Percentiles rank a stretch among this genome's conserved stretches.
These are phyloP conservation scores for Geoglossum cookeanum DNA, from an alignment of 2,329 filamentous ascomycete genomes.

Conservation along the genomic window DNA sequence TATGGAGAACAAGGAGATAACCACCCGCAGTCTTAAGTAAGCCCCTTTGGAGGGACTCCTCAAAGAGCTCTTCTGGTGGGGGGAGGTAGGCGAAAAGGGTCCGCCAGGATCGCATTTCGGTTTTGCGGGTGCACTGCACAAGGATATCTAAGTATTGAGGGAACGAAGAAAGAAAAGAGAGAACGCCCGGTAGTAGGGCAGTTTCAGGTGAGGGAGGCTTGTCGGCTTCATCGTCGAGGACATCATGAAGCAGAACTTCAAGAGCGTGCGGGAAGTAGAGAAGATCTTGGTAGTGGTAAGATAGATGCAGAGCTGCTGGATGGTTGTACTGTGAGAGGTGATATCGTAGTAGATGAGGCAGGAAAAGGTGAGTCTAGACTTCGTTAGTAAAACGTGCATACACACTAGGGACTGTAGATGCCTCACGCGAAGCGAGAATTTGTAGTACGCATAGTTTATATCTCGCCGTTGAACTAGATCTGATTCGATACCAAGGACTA, in stretches of 20 bases:
- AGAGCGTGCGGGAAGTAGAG: conserved; percentile 87
- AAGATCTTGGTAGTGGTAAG: conserved; percentile 67
- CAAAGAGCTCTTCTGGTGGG: conserved; percentile 77
- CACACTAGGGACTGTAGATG: neutral
- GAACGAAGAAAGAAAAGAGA: conserved; percentile 34
- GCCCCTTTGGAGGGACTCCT: conserved; percentile 70
- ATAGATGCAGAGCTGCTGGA: conserved; percentile 62
- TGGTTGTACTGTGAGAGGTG: conserved; percentile 59
- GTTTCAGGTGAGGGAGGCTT: conserved; percentile 29
- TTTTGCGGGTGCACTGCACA: conserved; percentile 92
- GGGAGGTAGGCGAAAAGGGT: conserved; percentile 85
- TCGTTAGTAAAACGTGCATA: conserved; percentile 4
- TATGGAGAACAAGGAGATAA: conserved; percentile 88
- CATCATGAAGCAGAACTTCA: conserved; percentile 79
- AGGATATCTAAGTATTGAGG: conserved; percentile 85
- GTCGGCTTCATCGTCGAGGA: conserved; percentile 89
- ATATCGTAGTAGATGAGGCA: conserved; percentile 70
- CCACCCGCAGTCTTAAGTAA: conserved; percentile 89
- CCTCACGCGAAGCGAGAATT: conserved; percentile 69
- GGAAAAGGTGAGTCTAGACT: conserved; percentile 74
- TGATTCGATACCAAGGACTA: conserved; percentile 76
- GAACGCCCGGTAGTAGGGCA: conserved; percentile 29
- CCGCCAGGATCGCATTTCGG: conserved; percentile 84
- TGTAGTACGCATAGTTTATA: conserved; percentile 74
- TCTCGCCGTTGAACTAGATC: conserved; percentile 88